Base-by-base conservation (phyloP, 208 protist species). In the Strigomonas culicis region DNA sequence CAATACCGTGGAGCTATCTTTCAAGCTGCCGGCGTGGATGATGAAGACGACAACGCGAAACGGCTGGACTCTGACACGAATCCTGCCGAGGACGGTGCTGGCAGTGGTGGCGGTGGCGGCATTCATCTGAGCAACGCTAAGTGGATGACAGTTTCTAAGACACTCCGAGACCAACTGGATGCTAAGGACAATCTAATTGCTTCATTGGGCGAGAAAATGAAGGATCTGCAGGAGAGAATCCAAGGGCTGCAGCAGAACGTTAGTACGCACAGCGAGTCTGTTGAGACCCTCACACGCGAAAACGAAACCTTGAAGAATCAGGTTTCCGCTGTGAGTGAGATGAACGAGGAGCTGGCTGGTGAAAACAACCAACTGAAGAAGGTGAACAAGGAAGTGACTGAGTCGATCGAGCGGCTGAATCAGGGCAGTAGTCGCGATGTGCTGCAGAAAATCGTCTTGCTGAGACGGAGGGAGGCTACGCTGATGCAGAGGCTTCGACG, bases 1-100 rank as follows among this genome's bases (percentile, higher is more conserved):
- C 76, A 82, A 62, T 95, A 92, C 66, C 75, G 89, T 22, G 73
- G 82, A n/a, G 77, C 76, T 21, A 76, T 94, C 63, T 92, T 94
- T 69, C 68, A 77, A 7, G 67, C 71, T 19, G 63, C 80, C 0
- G 74, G 78, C 7, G 61, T 70, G 0, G 63, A 59, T 34, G 67
- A 59, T 2, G 58, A 70, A 28, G 39, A 50, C 32, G 77, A 51
- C 11, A 41, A 8, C 41, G 59, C 36, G 34, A 15, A 34, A 3
- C 60, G 59, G 25, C 61, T 13, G 31, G 30, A 1, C 17, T 56
- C 19, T 31, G 44, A n/a, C n/a, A 53, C 55, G 31, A 55, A 22
- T 22, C 44, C 46, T 4, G 22, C 39, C n/a, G n/a, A 55, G 19
- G 43, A 46, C 22, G 56, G 51, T n/a, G 53, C 58, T 41, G 62